These are phyloP conservation scores for Russula virescens DNA, from an alignment of 768 basidiomycete species.

Conservation along the genomic window DNA sequence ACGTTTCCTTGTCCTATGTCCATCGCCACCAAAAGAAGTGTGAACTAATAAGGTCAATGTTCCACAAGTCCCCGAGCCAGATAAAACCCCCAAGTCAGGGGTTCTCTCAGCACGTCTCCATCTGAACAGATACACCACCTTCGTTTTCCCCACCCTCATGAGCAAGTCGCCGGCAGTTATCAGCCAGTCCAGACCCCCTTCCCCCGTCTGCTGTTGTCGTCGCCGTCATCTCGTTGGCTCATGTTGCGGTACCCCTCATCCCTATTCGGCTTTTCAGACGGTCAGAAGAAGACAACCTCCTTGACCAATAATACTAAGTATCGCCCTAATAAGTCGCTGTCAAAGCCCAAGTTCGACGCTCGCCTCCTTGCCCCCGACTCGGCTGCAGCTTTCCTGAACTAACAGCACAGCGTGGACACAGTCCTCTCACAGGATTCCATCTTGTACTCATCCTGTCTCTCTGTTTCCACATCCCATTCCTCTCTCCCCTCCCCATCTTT, in stretches of 20 bases:
- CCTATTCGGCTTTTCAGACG: slow-evolving; percentile 32
- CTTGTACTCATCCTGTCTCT: slow-evolving; percentile 30
- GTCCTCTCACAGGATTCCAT: slow-evolving; percentile 31
- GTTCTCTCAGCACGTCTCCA: slow-evolving; percentile 51
- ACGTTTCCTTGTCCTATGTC: no score
- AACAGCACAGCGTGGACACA: slow-evolving; percentile 25
- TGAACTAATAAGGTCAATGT: no score
- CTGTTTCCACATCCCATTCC: slow-evolving; percentile 31
- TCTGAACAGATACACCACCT: slow-evolving; percentile 40
- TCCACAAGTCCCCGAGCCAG: no score
- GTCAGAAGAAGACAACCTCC: slow-evolving; percentile 27
- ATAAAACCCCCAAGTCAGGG: no score
- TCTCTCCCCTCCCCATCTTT: slow-evolving; percentile 32
- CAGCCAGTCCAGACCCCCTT: slow-evolving; percentile 25
- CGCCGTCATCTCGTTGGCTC: slow-evolving; percentile 18
- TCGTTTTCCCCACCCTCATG: slow-evolving; percentile 22
- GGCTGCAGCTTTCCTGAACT: slow-evolving; percentile 10
- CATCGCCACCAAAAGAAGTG: no score
- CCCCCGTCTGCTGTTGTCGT: background rate
- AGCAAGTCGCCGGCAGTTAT: slow-evolving; percentile 31
- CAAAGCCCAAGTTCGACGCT: slow-evolving; percentile 13
- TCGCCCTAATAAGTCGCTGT: slow-evolving; percentile 17
- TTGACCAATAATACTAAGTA: slow-evolving; percentile 25
- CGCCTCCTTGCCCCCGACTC: slow-evolving; percentile 10
- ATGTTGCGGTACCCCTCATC: slow-evolving; percentile 37